A percentile compares a stretch with the other conserved stretches of the same genome.
phyloP scores from a whole-genome alignment of 2,329 filamentous ascomycete species.

The Emydomyces testavorans region DNA sequence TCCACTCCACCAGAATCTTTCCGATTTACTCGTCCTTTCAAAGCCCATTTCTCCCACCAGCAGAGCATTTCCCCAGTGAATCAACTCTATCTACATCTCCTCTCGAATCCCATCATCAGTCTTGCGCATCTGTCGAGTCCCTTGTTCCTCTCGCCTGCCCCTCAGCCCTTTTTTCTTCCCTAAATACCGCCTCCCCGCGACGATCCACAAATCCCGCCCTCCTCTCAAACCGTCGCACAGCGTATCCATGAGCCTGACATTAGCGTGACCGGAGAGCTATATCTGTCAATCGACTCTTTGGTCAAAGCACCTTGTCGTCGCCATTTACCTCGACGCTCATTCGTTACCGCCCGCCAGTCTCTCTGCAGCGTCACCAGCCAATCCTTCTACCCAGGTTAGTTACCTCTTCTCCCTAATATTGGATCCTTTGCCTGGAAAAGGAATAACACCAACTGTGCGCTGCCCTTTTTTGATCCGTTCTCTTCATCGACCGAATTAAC shows the following conservation, averaged over 20 bases:
- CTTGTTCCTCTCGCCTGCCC: not conserved
- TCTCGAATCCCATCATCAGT: too few relatives aligned
- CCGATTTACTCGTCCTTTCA: not conserved
- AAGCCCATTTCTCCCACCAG: not conserved
- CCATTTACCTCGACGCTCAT: not conserved
- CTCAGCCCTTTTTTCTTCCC: not conserved
- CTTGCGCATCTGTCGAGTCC: too few relatives aligned
- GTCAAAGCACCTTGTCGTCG: not conserved
- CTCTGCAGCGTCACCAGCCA: constrained; percentile 6
- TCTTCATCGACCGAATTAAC: constrained; percentile 1
- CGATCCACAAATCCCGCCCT: constrained; percentile 8
- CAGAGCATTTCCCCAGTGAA: too few relatives aligned
- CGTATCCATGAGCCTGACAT: not conserved
- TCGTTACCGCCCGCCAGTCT: constrained; percentile 6
- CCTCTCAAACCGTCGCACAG: constrained; percentile 7
- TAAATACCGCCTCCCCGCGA: not conserved
- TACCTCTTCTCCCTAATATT: not conserved
- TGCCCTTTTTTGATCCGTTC: not conserved
- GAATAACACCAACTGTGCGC: not conserved
- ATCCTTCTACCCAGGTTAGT: not conserved
- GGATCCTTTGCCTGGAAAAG: not conserved
- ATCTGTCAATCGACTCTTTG: not conserved
- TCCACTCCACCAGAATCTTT: constrained; percentile 6
- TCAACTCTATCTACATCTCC: too few relatives aligned
- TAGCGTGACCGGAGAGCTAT: not conserved